Base-by-base conservation (phyloP, 2,329 filamentous ascomycete genomes). In the Arthrobotrys conoides region DNA sequence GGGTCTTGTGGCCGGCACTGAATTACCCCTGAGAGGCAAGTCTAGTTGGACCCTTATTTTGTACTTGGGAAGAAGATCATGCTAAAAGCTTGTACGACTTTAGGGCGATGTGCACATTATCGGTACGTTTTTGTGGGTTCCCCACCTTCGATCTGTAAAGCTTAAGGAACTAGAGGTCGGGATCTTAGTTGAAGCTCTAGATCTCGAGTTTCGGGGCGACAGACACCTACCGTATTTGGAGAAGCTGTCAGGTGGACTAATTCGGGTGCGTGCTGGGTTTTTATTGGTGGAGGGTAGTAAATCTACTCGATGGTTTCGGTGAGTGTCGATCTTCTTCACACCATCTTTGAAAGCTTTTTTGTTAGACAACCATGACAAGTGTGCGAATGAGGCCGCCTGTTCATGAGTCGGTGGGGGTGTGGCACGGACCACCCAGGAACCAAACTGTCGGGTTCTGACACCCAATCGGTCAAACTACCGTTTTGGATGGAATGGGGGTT, bases 21-120 rank as follows among this genome's bases (percentile, higher is more conserved):
- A 81, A 48, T 59, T 81, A 33, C 80, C 80, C 67, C 66, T 78
- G 64, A 80, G 67, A 73, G 80, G 80, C 16, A 71, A 77, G 67
- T 61, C 30, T 51, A 59, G 10, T 67, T 65, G 51, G 61, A 57
- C 61, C 49, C 33, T 66, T 66, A 61, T 66, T 59, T 33, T 44
- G 36, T 24, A 24, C 22, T 33, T 44, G 36, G 33, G 14, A 41
- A 57, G 48, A 24, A 33, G 49, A 53, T 59, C 57, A 55, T 71
- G 44, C 67, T 77, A 44, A 76, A 63, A 66, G 20, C 67, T 64
- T 71, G 73, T 77, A 57, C 73, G 41, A 77, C 73, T 71, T 41
- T 64, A 77, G 73, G 73, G 53, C 49, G 67, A 77, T 77, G 73
- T 41, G 73, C 73, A 48, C 73, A 77, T n/a, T 77, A 77, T 77